Evolutionary conservation across 2,329 filamentous ascomycete species (phyloP).

Genomic region (Botrytis squamosa): DNA sequence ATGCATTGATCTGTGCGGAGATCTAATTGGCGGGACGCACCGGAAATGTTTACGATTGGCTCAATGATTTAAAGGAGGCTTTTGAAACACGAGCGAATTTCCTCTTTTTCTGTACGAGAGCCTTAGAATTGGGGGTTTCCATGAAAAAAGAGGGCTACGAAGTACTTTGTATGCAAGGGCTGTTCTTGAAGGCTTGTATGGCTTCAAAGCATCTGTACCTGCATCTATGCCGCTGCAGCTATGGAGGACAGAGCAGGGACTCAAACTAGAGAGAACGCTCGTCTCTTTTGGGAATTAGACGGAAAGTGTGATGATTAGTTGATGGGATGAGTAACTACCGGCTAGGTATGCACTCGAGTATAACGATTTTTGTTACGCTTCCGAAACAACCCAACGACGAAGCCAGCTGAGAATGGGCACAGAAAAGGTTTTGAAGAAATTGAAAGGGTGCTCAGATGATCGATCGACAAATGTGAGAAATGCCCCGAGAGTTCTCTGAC

Average conservation of each 20-base stretch:
- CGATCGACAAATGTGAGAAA: not conserved
- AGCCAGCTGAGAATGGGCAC: not conserved
- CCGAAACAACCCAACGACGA: not conserved
- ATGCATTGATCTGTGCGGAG: conserved; percentile 5
- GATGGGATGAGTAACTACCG: not conserved
- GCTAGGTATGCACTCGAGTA: not conserved
- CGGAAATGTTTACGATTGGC: not conserved
- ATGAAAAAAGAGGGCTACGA: too few relatives aligned
- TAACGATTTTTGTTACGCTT: not conserved
- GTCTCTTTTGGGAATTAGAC: not conserved
- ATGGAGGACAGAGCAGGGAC: not conserved
- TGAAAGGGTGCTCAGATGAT: conserved; percentile 1
- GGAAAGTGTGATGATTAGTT: not conserved
- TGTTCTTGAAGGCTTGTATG: not conserved
- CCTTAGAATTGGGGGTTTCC: not conserved
- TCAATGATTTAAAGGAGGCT: not conserved
- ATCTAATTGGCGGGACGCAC: not conserved
- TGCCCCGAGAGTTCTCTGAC: not conserved
- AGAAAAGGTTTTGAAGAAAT: not conserved
- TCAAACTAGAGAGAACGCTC: not conserved
- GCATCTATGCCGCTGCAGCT: conserved; percentile 2
- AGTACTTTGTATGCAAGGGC: not conserved
- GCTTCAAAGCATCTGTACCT: conserved; percentile 3
- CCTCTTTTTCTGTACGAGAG: not conserved
- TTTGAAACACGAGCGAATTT: conserved; percentile 2